These are phyloP conservation scores for Mucor indicus DNA, from an alignment of 371 early-diverging fungal species.

Conservation along the genomic window DNA sequence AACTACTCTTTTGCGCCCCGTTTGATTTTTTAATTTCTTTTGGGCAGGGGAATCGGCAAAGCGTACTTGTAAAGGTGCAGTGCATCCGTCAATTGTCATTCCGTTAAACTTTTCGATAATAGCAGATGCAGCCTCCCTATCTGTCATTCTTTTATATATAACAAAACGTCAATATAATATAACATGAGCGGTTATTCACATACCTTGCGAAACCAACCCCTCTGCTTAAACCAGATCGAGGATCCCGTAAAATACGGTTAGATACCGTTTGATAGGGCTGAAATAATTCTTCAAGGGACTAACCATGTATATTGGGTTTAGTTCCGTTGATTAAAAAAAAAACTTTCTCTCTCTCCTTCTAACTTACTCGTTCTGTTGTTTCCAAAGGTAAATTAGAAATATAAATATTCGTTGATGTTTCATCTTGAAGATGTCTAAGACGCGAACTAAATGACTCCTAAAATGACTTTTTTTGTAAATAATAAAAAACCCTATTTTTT, in stretches of 20 bases:
- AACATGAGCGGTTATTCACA: too few species aligned
- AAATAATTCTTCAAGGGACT: slow-evolving; percentile 67
- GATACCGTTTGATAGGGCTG: slow-evolving; percentile 66
- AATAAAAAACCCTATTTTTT: background rate
- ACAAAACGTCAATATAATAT: too few species aligned
- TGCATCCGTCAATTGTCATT: slow-evolving; percentile 55
- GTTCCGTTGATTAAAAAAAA: background rate
- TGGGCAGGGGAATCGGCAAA: slow-evolving; percentile 83
- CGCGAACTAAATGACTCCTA: slow-evolving; percentile 77
- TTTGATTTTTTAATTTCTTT: slow-evolving; percentile 70
- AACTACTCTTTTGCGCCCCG: slow-evolving; percentile 40
- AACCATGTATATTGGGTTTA: background rate
- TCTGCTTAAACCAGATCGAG: slow-evolving; percentile 53
- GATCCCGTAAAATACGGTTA: slow-evolving; percentile 71
- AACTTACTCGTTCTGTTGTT: slow-evolving; percentile 64
- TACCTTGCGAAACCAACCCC: slow-evolving; percentile 85
- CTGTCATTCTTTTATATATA: slow-evolving; percentile 55
- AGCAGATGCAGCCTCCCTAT: slow-evolving; percentile 61
- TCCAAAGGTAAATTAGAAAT: slow-evolving; percentile 79
- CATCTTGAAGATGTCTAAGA: slow-evolving; percentile 74
- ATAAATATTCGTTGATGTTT: slow-evolving; percentile 78
- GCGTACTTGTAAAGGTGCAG: slow-evolving; percentile 72
- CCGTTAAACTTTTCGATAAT: slow-evolving; percentile 74
- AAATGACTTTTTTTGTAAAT: background rate
- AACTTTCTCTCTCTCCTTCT: background rate